phyloP scores from a whole-genome alignment of 257 asterid genomes.

The Nyctanthes arbortristis region DNA sequence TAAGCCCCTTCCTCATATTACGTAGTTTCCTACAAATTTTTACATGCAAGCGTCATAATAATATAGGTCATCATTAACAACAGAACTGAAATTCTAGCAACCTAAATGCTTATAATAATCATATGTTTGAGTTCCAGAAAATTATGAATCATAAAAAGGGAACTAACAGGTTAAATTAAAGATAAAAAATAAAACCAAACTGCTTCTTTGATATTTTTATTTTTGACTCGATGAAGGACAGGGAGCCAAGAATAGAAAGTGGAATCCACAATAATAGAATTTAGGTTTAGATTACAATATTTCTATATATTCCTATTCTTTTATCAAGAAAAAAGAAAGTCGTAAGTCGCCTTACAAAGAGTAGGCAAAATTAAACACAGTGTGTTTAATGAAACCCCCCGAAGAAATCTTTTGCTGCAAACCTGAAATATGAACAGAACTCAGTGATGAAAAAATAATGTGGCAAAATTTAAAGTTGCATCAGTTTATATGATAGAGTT shows the following conservation, averaged over 20 bases:
- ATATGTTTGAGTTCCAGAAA: no score
- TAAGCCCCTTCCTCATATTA: slow-evolving; percentile 67
- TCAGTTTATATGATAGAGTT: no score
- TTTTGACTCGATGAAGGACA: no score
- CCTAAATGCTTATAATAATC: no score
- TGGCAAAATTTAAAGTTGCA: background rate
- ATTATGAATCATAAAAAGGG: no score
- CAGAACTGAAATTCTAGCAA: background rate
- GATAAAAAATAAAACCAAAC: no score
- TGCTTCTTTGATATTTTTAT: no score
- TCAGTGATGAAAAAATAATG: background rate
- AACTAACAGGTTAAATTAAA: no score
- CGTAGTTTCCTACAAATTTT: slow-evolving; percentile 60
- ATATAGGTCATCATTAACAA: background rate
- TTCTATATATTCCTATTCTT: background rate
- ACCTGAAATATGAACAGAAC: slow-evolving; percentile 1
- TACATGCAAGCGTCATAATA: slow-evolving; percentile 16
- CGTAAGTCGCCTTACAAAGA: slow-evolving; percentile 61
- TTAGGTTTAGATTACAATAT: slow-evolving; percentile 8
- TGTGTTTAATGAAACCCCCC: slow-evolving; percentile 71
- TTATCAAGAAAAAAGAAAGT: background rate
- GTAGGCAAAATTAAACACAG: slow-evolving; percentile 77
- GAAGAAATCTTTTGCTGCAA: slow-evolving; percentile 81
- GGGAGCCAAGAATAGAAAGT: slow-evolving; percentile 5
- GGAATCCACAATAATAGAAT: background rate